phyloP scores from a whole-genome alignment of 2,329 filamentous ascomycete genomes.

The Colletotrichum magnum region DNA sequence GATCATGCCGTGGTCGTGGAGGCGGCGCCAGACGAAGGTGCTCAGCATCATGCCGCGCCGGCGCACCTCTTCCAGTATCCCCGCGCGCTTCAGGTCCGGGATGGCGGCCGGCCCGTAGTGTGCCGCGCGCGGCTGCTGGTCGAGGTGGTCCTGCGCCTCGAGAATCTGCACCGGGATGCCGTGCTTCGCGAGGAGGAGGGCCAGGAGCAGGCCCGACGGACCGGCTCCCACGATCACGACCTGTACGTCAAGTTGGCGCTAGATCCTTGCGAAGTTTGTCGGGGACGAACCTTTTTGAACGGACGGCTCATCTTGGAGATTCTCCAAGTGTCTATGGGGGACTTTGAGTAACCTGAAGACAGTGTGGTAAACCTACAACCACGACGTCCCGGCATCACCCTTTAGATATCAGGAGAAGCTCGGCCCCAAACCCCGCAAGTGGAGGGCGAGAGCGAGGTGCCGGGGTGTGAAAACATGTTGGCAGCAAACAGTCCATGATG shows the following conservation, averaged over 20 bases:
- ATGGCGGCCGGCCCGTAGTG: conserved; percentile 73
- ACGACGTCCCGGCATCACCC: not conserved
- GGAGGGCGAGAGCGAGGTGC: not conserved
- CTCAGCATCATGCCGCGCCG: conserved; percentile 54
- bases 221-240: conserved; percentile 63
- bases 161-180: conserved; percentile 68
- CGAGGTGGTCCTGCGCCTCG: conserved; percentile 67
- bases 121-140: conserved; percentile 73
- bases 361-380: not conserved
- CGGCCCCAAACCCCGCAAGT: conserved; percentile 18
- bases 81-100: conserved; percentile 70
- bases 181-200: conserved; percentile 66
- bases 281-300: conserved; percentile 22
- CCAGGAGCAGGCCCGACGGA: conserved; percentile 64
- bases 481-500: not conserved
- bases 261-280: fast-evolving
- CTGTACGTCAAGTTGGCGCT: not conserved
- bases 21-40: conserved; percentile 57
- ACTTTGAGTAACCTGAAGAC: too few species aligned
- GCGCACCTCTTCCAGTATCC: conserved; percentile 64
- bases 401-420: not conserved
- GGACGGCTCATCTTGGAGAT: conserved; percentile 25
- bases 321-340: not conserved
- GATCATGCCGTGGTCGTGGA: conserved; percentile 52
- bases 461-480: conserved; percentile 6